Base-by-base conservation (phyloP, 2,329 filamentous ascomycete species). In the Lecanicillium sp. region DNA sequence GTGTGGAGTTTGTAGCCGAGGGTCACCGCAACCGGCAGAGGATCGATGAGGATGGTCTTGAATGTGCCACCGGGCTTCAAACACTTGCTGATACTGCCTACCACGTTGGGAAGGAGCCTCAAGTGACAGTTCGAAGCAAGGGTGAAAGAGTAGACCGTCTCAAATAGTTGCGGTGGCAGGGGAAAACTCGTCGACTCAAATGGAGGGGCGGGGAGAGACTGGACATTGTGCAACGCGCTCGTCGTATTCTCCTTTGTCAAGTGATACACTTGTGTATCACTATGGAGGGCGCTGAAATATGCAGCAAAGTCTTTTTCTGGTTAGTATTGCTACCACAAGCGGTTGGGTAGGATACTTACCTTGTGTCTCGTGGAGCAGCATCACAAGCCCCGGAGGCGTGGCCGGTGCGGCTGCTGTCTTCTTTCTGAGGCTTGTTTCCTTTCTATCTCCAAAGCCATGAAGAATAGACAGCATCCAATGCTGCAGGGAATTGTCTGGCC, bases 401-500 rank as follows among this genome's bases (percentile, higher is more conserved):
- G 19, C 36, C 4, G n/a, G n/a, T 6, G 36, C 14, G 11, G 14
- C 37, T 11, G 9, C n/a, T n/a, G n/a, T n/a, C n/a, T n/a, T 15
- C 9, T 36, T 23, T 14, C 7, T 15, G n/a, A 12, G 7, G 26
- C 26, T 29, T 12, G 8, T 29, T 30, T 21, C 11, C 10, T 20
- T 21, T 12, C n/a, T 23, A 15, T 35, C 29, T 29, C 69, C 71
- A 56, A 71, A 67, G 53, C 66, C 68, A 52, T 73, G 70, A 44
- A 86, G 63, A 1, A 72, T 72, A 23, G 75, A 80, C 27, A 83
- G 67, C 66, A 88, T 75, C 79, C 79, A 83, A 33, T 76, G 64
- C 55, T 79, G 78, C 57, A 78, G 77, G 52, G 78, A 74, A 40
- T 78, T 65, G 49, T 77, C 75, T 4, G 77, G 56, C 43, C 76